A percentile compares a stretch with the other conserved stretches of the same genome.
Evolutionary conservation across 176 grass and related monocot genomes (phyloP).

Genomic region (Avena atlantica): DNA sequence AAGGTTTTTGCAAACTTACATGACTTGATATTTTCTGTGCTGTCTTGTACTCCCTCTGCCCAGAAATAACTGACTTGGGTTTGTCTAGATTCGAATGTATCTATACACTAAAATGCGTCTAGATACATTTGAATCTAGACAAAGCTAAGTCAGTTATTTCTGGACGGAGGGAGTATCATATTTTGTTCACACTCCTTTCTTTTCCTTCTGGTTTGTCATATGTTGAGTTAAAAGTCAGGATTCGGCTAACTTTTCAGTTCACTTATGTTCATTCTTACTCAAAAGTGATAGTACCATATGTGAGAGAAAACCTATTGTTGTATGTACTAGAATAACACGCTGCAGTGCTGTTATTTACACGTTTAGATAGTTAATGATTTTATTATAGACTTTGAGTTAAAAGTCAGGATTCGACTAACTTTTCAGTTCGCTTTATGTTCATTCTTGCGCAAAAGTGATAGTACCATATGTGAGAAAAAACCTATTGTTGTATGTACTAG

Average conservation of each 20-base stretch:
- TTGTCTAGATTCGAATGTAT: no score
- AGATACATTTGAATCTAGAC: no score
- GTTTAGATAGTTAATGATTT: conserved; percentile 13
- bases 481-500: neutral
- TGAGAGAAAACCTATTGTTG: neutral
- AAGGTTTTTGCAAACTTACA: conserved; percentile 46
- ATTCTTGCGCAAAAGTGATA: neutral
- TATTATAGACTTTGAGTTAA: neutral
- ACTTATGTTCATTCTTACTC: neutral
- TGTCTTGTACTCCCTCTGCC: neutral
- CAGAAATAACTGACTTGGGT: no score
- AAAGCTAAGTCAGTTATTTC: no score
- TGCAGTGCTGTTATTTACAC: neutral
- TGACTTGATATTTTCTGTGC: conserved; percentile 13
- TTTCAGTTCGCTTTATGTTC: neutral
- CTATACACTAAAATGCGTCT: no score
- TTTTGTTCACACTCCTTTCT: neutral
- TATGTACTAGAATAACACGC: neutral
- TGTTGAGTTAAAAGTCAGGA: neutral
- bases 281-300: neutral
- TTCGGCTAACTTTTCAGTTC: neutral
- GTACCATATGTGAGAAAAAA: neutral
- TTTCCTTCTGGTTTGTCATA: neutral
- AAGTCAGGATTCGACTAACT: neutral
- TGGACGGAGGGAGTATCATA: neutral